Conservation (phyloP, 2,329 filamentous ascomycete genomes). For the Colletotrichum melonis region DNA sequence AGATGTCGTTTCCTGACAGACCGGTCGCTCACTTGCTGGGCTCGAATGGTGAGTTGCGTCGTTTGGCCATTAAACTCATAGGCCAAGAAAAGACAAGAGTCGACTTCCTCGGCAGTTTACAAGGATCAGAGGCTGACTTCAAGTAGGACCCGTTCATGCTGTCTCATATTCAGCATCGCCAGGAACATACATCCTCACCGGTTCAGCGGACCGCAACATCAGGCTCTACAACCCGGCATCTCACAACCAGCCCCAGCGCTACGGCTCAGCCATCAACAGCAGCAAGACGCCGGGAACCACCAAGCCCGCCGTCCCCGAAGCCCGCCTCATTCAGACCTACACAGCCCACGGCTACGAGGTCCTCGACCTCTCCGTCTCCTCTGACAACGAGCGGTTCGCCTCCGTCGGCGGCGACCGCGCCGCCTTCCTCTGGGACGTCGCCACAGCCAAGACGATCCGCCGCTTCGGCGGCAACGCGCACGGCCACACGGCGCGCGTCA, state of each 20-base stretch:
- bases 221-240: constrained; percentile 85
- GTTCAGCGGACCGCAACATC: constrained; percentile 85
- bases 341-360: constrained; percentile 92
- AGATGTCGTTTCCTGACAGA: constrained; percentile 59
- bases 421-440: constrained; percentile 96
- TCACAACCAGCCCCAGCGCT: constrained; percentile 33
- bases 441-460: constrained; percentile 79
- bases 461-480: constrained; percentile 73
- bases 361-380: constrained; percentile 79
- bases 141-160: constrained; percentile 75
- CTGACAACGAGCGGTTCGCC: constrained; percentile 86
- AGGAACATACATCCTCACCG: constrained; percentile 84
- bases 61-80: neutral
- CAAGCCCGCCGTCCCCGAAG: constrained; percentile 51
- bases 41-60: constrained; percentile 63
- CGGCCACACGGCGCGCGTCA: constrained; percentile 79
- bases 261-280: constrained; percentile 46
- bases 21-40: constrained; percentile 68
- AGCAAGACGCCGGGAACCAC: constrained; percentile 48
- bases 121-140: constrained; percentile 4
- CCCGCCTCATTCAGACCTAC: constrained; percentile 86
- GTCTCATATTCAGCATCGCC: constrained; percentile 78
- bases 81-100: neutral
- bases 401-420: constrained; percentile 90
- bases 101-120: too few relatives aligned